Evolutionary conservation across 345 rosid species (phyloP).

Genomic region (Populus tremula): DNA sequence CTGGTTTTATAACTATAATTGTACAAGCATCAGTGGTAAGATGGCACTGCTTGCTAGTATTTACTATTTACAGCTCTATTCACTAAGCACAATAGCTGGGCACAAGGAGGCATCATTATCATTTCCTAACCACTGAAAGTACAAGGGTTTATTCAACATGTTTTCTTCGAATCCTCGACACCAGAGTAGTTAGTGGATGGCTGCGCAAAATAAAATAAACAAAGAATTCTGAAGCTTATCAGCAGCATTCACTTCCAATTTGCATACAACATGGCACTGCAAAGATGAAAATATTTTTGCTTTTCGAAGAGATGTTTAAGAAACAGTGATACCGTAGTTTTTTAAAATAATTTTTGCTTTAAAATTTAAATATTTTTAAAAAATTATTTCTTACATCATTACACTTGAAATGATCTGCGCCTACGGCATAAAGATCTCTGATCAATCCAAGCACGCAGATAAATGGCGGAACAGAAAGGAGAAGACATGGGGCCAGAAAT

Average conservation of each 20-base stretch:
- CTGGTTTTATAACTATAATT: too few species aligned
- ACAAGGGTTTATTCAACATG: background rate
- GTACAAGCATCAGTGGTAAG: background rate
- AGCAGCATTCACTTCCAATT: background rate
- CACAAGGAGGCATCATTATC: background rate
- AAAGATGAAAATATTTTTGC: too few species aligned
- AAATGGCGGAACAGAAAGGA: background rate
- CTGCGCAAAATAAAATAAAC: background rate
- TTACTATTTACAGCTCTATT: background rate
- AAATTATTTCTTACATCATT: too few species aligned
- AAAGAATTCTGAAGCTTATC: background rate
- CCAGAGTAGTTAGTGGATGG: background rate
- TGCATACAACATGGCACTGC: too few species aligned
- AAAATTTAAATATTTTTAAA: too few species aligned
- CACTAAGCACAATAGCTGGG: background rate
- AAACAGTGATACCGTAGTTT: too few species aligned
- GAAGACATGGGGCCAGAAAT: background rate
- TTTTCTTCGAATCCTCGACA: background rate
- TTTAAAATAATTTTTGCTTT: too few species aligned
- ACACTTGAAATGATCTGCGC: background rate
- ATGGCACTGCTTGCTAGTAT: background rate
- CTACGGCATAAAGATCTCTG: background rate
- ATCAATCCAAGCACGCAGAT: background rate
- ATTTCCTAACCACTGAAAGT: background rate
- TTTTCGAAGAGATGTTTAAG: too few species aligned